Conservation (phyloP, 1,139 yeast genomes). For the Entelexis paramagnoliae region DNA sequence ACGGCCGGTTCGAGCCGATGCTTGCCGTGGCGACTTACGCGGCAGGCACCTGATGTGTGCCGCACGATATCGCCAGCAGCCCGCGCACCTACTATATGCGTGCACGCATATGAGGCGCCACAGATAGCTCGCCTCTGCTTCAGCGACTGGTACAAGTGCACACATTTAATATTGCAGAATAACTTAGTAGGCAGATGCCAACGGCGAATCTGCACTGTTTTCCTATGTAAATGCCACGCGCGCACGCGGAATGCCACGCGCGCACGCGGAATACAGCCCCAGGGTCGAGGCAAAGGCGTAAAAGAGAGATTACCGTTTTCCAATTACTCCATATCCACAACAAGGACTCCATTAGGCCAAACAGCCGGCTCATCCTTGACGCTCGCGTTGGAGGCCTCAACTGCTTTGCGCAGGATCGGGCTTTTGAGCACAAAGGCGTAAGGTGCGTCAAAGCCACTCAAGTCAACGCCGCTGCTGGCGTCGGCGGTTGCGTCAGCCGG, state of each 20-base stretch:
- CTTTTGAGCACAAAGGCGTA: constrained; percentile 42
- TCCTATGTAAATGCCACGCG: too few relatives aligned
- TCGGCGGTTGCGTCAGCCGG: constrained; percentile 11
- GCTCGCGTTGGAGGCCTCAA: constrained; percentile 28
- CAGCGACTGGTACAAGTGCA: too few relatives aligned
- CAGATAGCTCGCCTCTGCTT: too few relatives aligned
- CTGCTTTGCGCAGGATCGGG: constrained; percentile 47
- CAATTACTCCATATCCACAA: constrained; percentile 22
- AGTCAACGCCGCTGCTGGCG: constrained; percentile 30
- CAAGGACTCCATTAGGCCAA: constrained; percentile 45
- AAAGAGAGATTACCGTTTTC: too few relatives aligned
- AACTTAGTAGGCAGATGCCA: too few relatives aligned
- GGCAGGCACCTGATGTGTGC: background rate
- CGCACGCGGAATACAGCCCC: too few relatives aligned
- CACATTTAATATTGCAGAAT: too few relatives aligned
- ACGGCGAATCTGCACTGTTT: too few relatives aligned
- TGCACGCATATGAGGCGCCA: too few relatives aligned
- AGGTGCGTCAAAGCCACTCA: constrained; percentile 33
- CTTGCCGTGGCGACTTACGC: background rate
- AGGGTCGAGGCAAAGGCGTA: too few relatives aligned
- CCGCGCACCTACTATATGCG: too few relatives aligned
- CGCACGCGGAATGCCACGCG: too few relatives aligned
- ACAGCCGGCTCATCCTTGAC: constrained; percentile 40
- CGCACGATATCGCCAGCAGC: background rate
- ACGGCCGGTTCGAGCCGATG: background rate